phyloP scores from a whole-genome alignment of 768 basidiomycete species.

The Boletus huronensis region DNA sequence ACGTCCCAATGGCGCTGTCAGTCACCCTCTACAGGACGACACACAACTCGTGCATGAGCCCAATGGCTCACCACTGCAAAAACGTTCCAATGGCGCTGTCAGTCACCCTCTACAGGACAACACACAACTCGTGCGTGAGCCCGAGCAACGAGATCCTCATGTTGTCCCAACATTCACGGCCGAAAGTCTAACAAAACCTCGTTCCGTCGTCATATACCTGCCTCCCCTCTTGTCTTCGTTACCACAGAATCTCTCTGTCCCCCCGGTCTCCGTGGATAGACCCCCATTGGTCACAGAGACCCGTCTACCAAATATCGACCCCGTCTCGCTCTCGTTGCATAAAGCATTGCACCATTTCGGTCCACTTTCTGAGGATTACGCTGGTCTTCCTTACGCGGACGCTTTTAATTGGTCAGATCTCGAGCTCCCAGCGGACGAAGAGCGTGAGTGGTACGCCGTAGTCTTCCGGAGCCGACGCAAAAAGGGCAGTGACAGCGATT shows the following conservation, averaged over 20 bases:
- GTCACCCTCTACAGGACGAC: background rate
- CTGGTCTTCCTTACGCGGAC: conserved; percentile 56
- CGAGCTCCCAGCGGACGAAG: conserved; percentile 60
- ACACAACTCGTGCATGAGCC: background rate
- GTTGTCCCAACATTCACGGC: conserved; percentile 49
- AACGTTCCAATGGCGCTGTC: too few relatives aligned
- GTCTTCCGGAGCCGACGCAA: conserved; percentile 81
- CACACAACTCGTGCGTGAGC: background rate
- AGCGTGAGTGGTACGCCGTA: conserved; percentile 90
- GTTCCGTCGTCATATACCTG: conserved; percentile 65
- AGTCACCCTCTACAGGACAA: background rate
- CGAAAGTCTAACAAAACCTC: conserved; percentile 33
- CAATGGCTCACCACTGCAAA: background rate
- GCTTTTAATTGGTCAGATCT: conserved; percentile 91
- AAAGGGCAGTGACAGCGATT: conserved; percentile 60
- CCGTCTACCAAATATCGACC: conserved; percentile 81
- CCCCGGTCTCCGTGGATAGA: conserved; percentile 24
- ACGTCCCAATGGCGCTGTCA: background rate
- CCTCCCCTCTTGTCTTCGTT: conserved; percentile 82
- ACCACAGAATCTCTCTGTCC: conserved; percentile 41
- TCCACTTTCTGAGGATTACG: conserved; percentile 60
- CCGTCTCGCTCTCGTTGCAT: conserved; percentile 79
- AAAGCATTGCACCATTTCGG: conserved; percentile 77
- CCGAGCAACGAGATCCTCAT: conserved; percentile 47
- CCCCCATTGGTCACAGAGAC: conserved; percentile 63